A percentile compares a stretch with the other conserved stretches of the same genome.
phyloP scores from a whole-genome alignment of 208 protist species.

The Leishmania guyanensis region DNA sequence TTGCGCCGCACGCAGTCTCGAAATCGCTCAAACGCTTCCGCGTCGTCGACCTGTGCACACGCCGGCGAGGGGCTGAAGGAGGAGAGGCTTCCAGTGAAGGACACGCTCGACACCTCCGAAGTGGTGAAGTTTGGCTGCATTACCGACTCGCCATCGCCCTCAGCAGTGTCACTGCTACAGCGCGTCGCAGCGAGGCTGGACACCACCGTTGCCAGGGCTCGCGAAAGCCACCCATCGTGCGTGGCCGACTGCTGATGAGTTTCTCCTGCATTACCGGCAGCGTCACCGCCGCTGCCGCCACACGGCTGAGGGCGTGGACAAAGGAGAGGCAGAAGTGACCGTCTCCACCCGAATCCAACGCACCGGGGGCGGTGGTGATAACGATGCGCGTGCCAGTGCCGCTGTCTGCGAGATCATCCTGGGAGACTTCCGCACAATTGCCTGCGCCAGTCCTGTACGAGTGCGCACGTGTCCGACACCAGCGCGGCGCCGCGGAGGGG shows the following conservation, averaged over 20 bases:
- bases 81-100: slow-evolving; percentile 16
- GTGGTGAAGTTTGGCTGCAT: not conserved
- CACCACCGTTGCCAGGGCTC: slow-evolving; percentile 21
- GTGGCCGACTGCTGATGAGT: not conserved
- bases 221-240: slow-evolving; percentile 21
- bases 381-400: not conserved
- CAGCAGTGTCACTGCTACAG: not conserved
- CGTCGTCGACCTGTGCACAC: slow-evolving; percentile 21
- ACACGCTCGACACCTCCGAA: not conserved
- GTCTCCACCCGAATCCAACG: not conserved
- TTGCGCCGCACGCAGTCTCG: slow-evolving; percentile 28
- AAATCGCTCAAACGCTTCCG: slow-evolving; percentile 32
- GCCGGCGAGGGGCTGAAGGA: slow-evolving; percentile 2
- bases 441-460: not conserved
- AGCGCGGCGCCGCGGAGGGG: not conserved
- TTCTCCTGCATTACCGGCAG: not conserved
- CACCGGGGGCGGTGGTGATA: not conserved
- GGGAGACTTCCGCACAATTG: not conserved
- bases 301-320: not conserved
- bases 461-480: not conserved
- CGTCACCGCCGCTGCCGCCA: too few species aligned
- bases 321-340: not conserved
- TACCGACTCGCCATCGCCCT: not conserved
- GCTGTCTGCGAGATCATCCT: not conserved
- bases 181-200: slow-evolving; percentile 13